Percentiles rank a stretch among this genome's conserved stretches.
These are phyloP conservation scores for Didymella pinodella DNA, from an alignment of 2,329 filamentous ascomycete genomes.

Conservation along the genomic window DNA sequence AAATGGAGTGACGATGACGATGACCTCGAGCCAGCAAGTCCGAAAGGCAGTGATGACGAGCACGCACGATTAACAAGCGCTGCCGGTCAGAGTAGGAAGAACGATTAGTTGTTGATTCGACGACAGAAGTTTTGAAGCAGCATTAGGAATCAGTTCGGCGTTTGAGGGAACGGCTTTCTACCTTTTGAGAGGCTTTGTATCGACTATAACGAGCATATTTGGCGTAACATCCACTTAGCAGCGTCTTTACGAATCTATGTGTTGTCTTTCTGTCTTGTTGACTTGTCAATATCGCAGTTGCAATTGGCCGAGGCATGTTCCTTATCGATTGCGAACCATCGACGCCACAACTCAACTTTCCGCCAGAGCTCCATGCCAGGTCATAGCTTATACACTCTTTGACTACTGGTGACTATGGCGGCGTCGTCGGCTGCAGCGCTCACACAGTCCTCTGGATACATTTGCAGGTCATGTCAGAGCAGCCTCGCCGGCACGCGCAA, in stretches of 20 bases:
- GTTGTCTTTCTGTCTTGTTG: not conserved
- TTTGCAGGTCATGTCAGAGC: conserved; percentile 35
- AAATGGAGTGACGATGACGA: conserved; percentile 79
- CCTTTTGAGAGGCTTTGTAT: conserved; percentile 9
- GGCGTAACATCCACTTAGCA: conserved; percentile 1
- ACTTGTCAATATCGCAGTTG: not conserved
- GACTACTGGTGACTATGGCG: not conserved
- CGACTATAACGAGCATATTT: conserved; percentile 12
- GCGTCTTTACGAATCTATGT: not conserved
- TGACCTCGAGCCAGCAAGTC: conserved; percentile 65
- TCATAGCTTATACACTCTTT: not conserved
- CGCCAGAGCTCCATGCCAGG: conserved; percentile 20
- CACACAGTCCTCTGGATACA: conserved; percentile 18
- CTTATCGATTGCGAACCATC: conserved; percentile 21
- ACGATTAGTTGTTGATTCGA: conserved; percentile 34
- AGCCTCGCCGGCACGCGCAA: conserved; percentile 10
- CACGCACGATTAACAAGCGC: conserved; percentile 41
- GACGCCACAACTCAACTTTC: conserved; percentile 28
- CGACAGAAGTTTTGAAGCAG: conserved; percentile 15
- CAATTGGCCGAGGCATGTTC: conserved; percentile 4
- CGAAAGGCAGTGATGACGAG: conserved; percentile 42
- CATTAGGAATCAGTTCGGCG: conserved; percentile 3
- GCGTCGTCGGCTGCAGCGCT: not conserved
- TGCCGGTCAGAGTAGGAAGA: conserved; percentile 42
- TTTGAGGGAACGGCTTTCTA: not conserved